phyloP scores from a whole-genome alignment of 1,139 yeast genomes.

The Pichia sp. region DNA sequence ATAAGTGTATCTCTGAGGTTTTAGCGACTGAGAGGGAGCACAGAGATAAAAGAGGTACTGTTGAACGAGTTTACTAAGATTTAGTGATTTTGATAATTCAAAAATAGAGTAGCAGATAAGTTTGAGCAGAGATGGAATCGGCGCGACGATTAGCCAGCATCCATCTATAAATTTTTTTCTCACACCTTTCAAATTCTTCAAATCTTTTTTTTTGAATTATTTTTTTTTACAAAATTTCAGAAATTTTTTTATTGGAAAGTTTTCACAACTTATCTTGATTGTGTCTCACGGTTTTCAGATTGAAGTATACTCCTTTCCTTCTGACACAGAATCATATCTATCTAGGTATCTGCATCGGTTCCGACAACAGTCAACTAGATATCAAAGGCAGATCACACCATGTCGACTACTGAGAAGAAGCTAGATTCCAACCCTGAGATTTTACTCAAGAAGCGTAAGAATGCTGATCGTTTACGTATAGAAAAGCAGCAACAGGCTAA shows the following conservation, averaged over 20 bases:
- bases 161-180: neutral
- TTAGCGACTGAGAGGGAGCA: slow-evolving; percentile 38
- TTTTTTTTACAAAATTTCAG: slow-evolving; percentile 2
- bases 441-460: slow-evolving; percentile 70
- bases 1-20: slow-evolving; percentile 28
- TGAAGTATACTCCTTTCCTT: too few relatives aligned
- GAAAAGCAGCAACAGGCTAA: slow-evolving; percentile 38
- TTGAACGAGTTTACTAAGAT: slow-evolving; percentile 39
- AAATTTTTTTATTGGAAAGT: slow-evolving; percentile 1
- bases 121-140: neutral
- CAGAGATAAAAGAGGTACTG: slow-evolving; percentile 38
- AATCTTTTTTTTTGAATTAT: neutral
- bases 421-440: slow-evolving; percentile 71
- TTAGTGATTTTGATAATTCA: too few relatives aligned
- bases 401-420: slow-evolving; percentile 13
- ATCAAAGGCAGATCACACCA: neutral
- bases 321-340: too few relatives aligned
- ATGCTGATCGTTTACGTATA: slow-evolving; percentile 65
- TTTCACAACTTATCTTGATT: neutral
- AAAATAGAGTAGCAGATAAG: neutral
- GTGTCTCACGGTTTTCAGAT: too few relatives aligned
- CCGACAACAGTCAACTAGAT: too few relatives aligned
- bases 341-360: neutral
- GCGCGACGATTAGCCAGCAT: neutral
- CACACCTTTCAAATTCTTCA: neutral